phyloP scores from a whole-genome alignment of 1,284 basidiomycete species.

The Kwoniella shivajii region DNA sequence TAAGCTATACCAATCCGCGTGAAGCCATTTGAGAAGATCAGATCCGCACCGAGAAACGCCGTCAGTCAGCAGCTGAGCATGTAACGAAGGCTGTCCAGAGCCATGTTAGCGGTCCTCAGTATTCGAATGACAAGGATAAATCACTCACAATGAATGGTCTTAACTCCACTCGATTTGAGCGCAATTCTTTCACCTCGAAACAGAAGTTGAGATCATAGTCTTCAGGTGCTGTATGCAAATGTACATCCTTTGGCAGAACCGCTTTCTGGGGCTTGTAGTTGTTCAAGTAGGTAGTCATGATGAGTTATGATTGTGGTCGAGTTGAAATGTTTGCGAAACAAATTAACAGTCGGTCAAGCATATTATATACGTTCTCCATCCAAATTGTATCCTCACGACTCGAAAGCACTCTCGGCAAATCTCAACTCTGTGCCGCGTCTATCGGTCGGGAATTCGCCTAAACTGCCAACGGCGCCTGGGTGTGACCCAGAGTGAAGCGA shows the following conservation, averaged over 20 bases:
- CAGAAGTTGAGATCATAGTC: slow-evolving; percentile 45
- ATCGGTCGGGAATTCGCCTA: too few relatives aligned
- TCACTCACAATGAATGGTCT: slow-evolving; percentile 23
- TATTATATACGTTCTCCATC: too few relatives aligned
- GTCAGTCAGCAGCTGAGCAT: slow-evolving; percentile 24
- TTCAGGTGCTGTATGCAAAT: slow-evolving; percentile 29
- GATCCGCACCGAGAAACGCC: slow-evolving; percentile 20
- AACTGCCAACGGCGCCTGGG: too few relatives aligned
- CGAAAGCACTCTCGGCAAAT: too few relatives aligned
- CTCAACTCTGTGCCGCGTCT: too few relatives aligned
- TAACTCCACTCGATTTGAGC: slow-evolving; percentile 27
- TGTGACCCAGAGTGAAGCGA: too few relatives aligned
- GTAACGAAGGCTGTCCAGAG: slow-evolving; percentile 21
- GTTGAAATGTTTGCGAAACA: too few relatives aligned
- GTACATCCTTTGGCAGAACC: background rate
- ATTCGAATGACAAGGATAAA: background rate
- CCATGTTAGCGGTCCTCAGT: background rate
- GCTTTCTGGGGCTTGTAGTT: slow-evolving; percentile 3
- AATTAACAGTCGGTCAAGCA: too few relatives aligned
- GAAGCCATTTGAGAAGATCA: slow-evolving; percentile 14
- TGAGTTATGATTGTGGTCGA: background rate
- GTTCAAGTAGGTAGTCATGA: slow-evolving; percentile 10
- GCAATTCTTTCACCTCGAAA: slow-evolving; percentile 27
- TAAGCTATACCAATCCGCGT: slow-evolving; percentile 10
- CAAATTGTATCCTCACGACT: too few relatives aligned